Base-by-base conservation (phyloP, 2,329 filamentous ascomycete genomes). In the Zymoseptoria passerinii region DNA sequence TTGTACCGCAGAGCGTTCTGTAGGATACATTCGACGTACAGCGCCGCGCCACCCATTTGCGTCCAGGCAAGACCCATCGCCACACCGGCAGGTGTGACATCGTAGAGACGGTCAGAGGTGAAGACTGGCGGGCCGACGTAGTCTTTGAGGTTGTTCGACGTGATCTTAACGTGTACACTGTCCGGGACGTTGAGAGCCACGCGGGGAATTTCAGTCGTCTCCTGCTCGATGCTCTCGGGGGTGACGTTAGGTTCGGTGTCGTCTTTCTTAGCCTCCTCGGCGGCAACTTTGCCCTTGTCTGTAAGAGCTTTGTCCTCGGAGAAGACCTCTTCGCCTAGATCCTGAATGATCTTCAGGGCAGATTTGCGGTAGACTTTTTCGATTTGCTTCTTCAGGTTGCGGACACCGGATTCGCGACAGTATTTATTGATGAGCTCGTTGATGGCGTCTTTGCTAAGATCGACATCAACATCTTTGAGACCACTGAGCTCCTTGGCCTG, bases 1-100 rank as follows among this genome's bases (percentile, higher is more conserved):
- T 82, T 81, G 28, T 86, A 81, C 9, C 84, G 84, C 52, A 97
- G 81, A 0, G 89, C 84, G 60, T 86, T 88, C 72, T 99, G 92
- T 54, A 99, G 78, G 62, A 99, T 97, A 1, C 92, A 95, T 76
- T 99, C 94, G 58, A 99, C 90, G 74, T 99, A 99, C 72, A 99
- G 86, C 54, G 94, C 94, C 4, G 94, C 90, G 60, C 94, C 94
- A 61, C 94, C 94, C 83, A 99, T 90, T 70, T 91, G 90, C 7
- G 95, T 99, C 94, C 94, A 99, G 7, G 94, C 94, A 55, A 99
- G 83, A 64, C 94, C 94, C 94, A 99, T 97, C 20, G 92, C 89
- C 16, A 99, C 94, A 74, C 94, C 94, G 1, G 94, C 84, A 3
- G 95, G 94, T 59, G 91, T 96, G 52, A 86, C 84, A 68, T 99